Conservation (phyloP, 1,139 yeast species). For the Entelexis paramagnoliae region DNA sequence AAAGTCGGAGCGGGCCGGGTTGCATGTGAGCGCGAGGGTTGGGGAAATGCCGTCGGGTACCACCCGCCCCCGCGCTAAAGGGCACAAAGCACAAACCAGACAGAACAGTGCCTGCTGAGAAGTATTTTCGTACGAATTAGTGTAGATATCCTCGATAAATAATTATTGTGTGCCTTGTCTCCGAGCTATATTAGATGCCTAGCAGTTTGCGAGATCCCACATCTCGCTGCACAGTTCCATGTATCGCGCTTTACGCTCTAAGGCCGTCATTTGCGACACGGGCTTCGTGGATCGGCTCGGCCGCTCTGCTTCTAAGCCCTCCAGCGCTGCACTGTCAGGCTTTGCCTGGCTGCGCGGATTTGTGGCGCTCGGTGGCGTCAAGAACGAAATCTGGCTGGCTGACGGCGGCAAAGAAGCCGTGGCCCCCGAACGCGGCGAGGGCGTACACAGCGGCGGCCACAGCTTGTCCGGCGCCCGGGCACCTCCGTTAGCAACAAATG, state of each 20-base stretch:
- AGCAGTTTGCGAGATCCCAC: slow-evolving; percentile 14
- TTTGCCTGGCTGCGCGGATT: neutral
- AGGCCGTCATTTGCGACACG: neutral
- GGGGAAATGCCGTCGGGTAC: neutral
- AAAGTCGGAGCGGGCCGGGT: neutral
- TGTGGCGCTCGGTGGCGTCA: neutral
- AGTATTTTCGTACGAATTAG: too few species aligned
- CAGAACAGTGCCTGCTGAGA: too few species aligned
- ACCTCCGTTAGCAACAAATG: slow-evolving; percentile 5
- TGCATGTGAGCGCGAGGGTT: neutral
- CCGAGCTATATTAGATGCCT: neutral
- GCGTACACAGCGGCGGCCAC: neutral
- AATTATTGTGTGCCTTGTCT: neutral
- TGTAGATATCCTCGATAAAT: too few species aligned
- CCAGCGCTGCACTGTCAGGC: too few species aligned
- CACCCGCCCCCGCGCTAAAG: neutral
- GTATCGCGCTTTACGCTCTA: slow-evolving; percentile 15
- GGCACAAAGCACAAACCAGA: too few species aligned
- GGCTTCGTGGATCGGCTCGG: neutral
- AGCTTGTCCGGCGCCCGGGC: neutral
- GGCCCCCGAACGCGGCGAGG: neutral
- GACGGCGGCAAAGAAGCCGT: neutral
- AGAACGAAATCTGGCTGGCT: neutral
- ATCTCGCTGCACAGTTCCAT: slow-evolving; percentile 19
- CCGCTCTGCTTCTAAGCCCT: neutral